Evolutionary conservation across 1,284 basidiomycete genomes (phyloP), one percentile per base, ranked within the genome.

Genomic region (Tilletia indica): DNA sequence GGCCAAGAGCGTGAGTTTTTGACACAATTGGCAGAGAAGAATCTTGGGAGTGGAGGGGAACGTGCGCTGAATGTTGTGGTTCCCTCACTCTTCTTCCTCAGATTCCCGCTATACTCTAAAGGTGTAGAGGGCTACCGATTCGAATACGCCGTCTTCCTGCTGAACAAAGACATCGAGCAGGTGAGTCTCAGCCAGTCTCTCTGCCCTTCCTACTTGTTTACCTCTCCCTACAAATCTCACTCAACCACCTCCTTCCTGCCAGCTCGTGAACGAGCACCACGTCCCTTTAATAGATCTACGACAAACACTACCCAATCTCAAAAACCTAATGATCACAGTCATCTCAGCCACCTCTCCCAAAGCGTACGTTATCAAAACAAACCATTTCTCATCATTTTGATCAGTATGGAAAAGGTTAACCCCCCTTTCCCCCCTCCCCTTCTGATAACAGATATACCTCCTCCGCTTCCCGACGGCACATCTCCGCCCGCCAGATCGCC

Each of bases 81-180:
- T 45, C 6, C 42, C 42, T 45, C 12, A 5, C 42, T 45, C 42
- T 45, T 16, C 49, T n/a, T 12, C 31, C n/a, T 3, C 19, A 73
- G 72, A 2, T 83, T 83, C 84, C 95, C 96, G 11, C 86, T 99
- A 47, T 98, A 94, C 83, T 91, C 92, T 0, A 93, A 90, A 85
- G 94, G 94, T 11, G 94, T 97, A 71, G 97, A 99, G 84, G 90
- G 91, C 54, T 98, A 98, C 85, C 89, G 97, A 38, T 99, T 97
- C 84, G 96, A 99, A 84, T 99, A 99, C 85, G 97, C 91, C 9
- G 94, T 98, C 3, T 99, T 97, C 83, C 86, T 99, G 66, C 87
- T 99, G 49, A 99, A 99, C 87, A 99, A 99, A 86, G 88, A 99
- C 84, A 94, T 99, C 76, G 96, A 99, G 86, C 74, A 74, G 67